phyloP scores from a whole-genome alignment of 2,329 filamentous ascomycete genomes.

The Periconia sp. region DNA sequence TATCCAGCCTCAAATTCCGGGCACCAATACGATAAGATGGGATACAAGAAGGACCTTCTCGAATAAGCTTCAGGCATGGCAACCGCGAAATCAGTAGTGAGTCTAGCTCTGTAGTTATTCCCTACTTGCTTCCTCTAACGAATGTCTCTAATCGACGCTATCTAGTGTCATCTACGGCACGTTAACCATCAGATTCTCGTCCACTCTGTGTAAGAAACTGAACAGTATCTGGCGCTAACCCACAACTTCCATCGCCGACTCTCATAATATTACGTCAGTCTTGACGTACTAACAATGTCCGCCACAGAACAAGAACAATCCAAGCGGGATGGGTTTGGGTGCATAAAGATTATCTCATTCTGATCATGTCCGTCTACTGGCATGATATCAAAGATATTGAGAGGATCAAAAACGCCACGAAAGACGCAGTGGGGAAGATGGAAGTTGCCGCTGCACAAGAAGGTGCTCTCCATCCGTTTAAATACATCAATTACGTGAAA shows the following conservation, averaged over 20 bases:
- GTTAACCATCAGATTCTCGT: not conserved
- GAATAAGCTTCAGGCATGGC: not conserved
- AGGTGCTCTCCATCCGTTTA: not conserved
- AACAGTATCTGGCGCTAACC: not conserved
- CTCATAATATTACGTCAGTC: not conserved
- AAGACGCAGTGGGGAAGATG: not conserved
- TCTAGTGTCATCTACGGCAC: not conserved
- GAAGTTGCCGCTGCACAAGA: not conserved
- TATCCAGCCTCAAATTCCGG: not conserved
- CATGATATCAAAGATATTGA: not conserved
- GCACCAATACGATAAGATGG: no score
- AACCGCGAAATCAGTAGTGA: not conserved
- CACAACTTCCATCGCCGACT: not conserved
- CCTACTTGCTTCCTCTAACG: not conserved
- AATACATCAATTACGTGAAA: not conserved
- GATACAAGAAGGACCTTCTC: no score
- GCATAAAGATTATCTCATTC: not conserved
- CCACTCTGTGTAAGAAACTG: not conserved
- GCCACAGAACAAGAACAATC: not conserved
- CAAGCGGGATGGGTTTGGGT: not conserved
- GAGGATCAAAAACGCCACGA: not conserved
- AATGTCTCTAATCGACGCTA: not conserved
- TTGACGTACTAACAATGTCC: constrained; percentile 1
- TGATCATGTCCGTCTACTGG: not conserved
- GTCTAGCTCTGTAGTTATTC: no score